Base-by-base conservation (phyloP, 345 rosid species). In the Euphorbia tirucalli region DNA sequence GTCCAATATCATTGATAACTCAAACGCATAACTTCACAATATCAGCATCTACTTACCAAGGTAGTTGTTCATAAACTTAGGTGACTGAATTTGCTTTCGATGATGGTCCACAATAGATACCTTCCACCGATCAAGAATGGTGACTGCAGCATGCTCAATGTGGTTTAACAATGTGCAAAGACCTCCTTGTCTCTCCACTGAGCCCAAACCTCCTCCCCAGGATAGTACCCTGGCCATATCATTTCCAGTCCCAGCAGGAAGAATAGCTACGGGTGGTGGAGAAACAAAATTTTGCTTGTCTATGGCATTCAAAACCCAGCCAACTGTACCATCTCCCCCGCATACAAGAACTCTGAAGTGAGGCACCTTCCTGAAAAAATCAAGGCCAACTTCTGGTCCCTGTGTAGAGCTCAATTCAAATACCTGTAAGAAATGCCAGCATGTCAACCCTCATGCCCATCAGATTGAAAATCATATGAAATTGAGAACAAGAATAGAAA, bases 321-420 rank as follows among this genome's bases (percentile, higher is more conserved):
- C 87, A 84, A 89, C 93, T 31, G 97, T 89, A 44, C 97, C 97
- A 82, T 91, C 97, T 65, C 97, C 97, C 52, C 97, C 97, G 70
- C 97, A 89, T 19, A 86, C 92, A 80, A 91, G 83, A 78, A 89
- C 86, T 77, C 90, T 85, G 61, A 89, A 91, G 73, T 89, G 87
- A 31, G 83, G 89, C 48, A 86, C 83, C 64, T 77, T 79, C 70
- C 88, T 83, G 81, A 80, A 91, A 73, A 91, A 72, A 69, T 89
- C 85, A 72, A 91, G 76, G 76, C 92, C 97, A 56, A 82, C 83
- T 75, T 89, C 93, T 65, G 97, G 93, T 63, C 97, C 93, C 68
- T 83, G 88, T 72, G 86, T 87, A 57, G 93, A 82, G 63, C 87
- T 82, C 70, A 91, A 83, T 70, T 86, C 93, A 80, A 89, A 86